Evolutionary conservation across 371 early-diverging fungal species (phyloP), one percentile per base, ranked within the genome.

Genomic region (Vairimorpha ceranae): DNA sequence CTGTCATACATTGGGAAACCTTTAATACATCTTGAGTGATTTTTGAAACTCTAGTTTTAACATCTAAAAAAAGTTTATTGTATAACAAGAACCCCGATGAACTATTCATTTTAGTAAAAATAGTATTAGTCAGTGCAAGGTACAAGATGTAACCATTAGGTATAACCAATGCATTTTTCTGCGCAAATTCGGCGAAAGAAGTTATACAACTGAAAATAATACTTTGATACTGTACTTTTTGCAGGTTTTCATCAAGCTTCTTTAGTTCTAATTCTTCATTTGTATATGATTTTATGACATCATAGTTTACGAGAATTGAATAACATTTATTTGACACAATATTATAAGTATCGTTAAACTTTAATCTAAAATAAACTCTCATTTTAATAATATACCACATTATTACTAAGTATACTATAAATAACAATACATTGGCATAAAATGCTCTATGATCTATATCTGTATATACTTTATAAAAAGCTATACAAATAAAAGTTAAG

Each of bases 321-420:
- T 69, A 69, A 0, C 35, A 38, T 60, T 32, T 69, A 21, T 69
- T 69, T 15, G 69, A 69, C 19, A 51, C 69, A 19, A 19, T 27
- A 29, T 69, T 69, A 46, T 69, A 69, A 48, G 69, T n/a, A 4
- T 23, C 10, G 38, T 69, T 69, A 60, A 51, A 69, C 12, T 69
- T 38, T 36, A 56, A 59, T 69, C 69, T 54, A 43, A 52, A 69
- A 35, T 21, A n/a, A 29, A 29, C 51, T 69, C 69, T 69, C 25
- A 69, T 21, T 17, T 30, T 41, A 17, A 60, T 54, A 29, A 56
- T 38, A 58, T 32, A 54, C 23, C 45, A 38, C 2, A 51, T 35
- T 25, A 8, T 51, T 19, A 58, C 32, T 19, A 59, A 56, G 21
- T 25, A 56, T 41, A 38, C 27, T 14, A 32, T 27, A 15, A 69